phyloP scores from a whole-genome alignment of 1,284 basidiomycete genomes.

The Spongispora temasekensis region DNA sequence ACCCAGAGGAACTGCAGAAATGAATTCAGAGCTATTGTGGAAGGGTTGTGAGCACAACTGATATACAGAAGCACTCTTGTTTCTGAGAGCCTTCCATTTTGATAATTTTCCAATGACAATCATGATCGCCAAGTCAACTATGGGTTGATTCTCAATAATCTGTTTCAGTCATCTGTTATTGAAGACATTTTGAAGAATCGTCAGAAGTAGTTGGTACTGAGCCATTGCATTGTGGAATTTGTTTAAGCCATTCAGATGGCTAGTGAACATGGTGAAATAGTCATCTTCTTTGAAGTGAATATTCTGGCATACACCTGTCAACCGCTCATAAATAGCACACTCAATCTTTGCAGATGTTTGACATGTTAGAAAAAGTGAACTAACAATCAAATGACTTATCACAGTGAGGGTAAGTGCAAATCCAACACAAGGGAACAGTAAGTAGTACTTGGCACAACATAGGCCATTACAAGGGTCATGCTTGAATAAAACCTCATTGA shows the following conservation, averaged over 20 bases:
- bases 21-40: too few species aligned
- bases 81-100: too few species aligned
- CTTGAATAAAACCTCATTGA: not conserved
- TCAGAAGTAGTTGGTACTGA: not conserved
- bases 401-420: not conserved
- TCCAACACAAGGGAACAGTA: not conserved
- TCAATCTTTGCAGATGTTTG: too few species aligned
- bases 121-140: too few species aligned
- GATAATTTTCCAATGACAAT: too few species aligned
- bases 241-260: not conserved
- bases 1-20: too few species aligned
- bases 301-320: not conserved
- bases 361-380: too few species aligned
- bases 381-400: not conserved
- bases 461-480: not conserved
- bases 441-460: not conserved
- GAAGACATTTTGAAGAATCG: too few species aligned
- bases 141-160: too few species aligned
- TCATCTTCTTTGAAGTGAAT: not conserved
- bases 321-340: not conserved
- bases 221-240: not conserved
- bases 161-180: too few species aligned
- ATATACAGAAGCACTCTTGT: too few species aligned
- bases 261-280: not conserved
- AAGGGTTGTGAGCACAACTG: too few species aligned